Percentiles rank a stretch among this genome's conserved stretches.
These are phyloP conservation scores for Hypomyces rosellus DNA, from an alignment of 2,329 filamentous ascomycete species.

Conservation along the genomic window DNA sequence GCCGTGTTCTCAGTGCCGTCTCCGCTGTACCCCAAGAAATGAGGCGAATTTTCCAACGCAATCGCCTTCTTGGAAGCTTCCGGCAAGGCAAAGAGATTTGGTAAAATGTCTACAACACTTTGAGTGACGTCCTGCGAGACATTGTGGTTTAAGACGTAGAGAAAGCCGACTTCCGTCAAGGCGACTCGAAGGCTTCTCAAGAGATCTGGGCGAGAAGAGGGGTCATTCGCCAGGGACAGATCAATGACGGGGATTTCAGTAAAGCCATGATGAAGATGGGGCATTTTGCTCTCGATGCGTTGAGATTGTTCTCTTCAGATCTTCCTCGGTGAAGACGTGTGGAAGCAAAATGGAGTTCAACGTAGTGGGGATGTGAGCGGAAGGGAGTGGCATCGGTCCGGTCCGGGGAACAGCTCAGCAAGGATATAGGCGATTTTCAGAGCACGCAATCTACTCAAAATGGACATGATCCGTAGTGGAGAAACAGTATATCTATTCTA, in stretches of 20 bases:
- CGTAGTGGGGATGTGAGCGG: too few species aligned
- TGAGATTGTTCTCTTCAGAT: too few species aligned
- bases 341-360: too few species aligned
- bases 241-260: slow-evolving; percentile 43
- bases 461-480: too few species aligned
- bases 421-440: too few species aligned
- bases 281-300: background rate
- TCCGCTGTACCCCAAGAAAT: slow-evolving; percentile 54
- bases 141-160: slow-evolving; percentile 46
- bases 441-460: too few species aligned
- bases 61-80: slow-evolving; percentile 31
- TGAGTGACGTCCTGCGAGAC: slow-evolving; percentile 31
- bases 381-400: too few species aligned
- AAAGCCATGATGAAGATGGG: slow-evolving; percentile 18
- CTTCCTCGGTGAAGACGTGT: too few species aligned
- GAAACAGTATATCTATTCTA: too few species aligned
- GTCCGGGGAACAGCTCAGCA: too few species aligned
- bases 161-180: slow-evolving; percentile 45
- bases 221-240: slow-evolving; percentile 35
- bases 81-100: slow-evolving; percentile 37
- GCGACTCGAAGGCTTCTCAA: slow-evolving; percentile 39
- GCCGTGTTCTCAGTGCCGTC: slow-evolving; percentile 51
- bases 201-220: slow-evolving; percentile 27
- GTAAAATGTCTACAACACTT: slow-evolving; percentile 34
- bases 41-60: slow-evolving; percentile 47